A percentile compares a stretch with the other conserved stretches of the same genome.
Conservation (phyloP, 768 basidiomycete genomes). For the Mycena metata region DNA sequence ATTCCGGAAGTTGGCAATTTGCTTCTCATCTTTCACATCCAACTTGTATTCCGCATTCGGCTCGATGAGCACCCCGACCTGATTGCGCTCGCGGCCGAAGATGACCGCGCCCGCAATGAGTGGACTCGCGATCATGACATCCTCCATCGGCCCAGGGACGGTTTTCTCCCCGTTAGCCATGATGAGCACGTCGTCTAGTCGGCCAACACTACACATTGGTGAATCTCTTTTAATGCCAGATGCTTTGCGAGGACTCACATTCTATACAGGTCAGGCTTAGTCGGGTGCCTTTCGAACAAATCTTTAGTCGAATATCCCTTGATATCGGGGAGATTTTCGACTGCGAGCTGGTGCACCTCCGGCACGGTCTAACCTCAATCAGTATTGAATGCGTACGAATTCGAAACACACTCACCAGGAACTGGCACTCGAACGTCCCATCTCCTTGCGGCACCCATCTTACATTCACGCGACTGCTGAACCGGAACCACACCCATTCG, state of each 20-base stretch:
- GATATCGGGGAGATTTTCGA: constrained; percentile 49
- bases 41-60: constrained; percentile 38
- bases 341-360: constrained; percentile 50
- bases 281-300: constrained; percentile 49
- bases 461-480: constrained; percentile 43
- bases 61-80: constrained; percentile 42
- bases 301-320: constrained; percentile 50
- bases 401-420: constrained; percentile 47
- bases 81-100: constrained; percentile 33
- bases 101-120: constrained; percentile 30
- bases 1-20: constrained; percentile 48
- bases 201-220: too few species aligned
- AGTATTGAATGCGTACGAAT: background rate
- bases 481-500: constrained; percentile 49
- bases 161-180: constrained; percentile 49
- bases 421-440: constrained; percentile 54
- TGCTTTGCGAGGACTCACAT: too few species aligned
- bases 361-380: constrained; percentile 42
- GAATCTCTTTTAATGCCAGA: too few species aligned
- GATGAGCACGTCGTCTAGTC: constrained; percentile 47
- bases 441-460: constrained; percentile 55
- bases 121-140: constrained; percentile 36
- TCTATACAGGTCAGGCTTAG: constrained; percentile 45
- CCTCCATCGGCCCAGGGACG: constrained; percentile 46
- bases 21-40: constrained; percentile 2